Evolutionary conservation across 2,329 filamentous ascomycete species (phyloP).

Genomic region (Ophiostoma tasmaniense): DNA sequence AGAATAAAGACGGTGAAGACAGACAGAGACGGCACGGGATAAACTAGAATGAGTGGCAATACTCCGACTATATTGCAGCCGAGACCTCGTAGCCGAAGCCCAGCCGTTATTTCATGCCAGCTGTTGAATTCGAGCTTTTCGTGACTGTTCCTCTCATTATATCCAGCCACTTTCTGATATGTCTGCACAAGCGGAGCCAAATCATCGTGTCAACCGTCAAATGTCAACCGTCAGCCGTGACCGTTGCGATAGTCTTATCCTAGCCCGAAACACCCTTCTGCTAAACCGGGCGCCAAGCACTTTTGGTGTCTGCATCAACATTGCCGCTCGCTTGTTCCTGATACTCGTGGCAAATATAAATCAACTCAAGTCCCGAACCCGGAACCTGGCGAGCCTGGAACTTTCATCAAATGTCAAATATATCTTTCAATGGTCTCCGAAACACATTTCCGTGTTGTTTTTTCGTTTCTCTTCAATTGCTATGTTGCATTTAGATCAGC

Average conservation of each 20-base stretch:
- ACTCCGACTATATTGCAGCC: neutral
- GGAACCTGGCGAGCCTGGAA: no score
- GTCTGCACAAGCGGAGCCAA: neutral
- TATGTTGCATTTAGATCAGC: neutral
- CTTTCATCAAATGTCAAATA: neutral
- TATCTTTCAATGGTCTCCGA: neutral
- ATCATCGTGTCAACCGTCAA: neutral
- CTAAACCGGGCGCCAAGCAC: neutral
- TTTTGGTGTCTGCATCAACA: neutral
- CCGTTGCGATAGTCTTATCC: neutral
- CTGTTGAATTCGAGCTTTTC: neutral
- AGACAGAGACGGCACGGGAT: neutral
- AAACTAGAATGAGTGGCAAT: neutral
- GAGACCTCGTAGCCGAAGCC: no score
- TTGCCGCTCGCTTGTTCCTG: slow-evolving; percentile 2
- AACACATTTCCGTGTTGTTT: neutral
- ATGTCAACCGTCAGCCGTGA: neutral
- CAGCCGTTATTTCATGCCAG: no score
- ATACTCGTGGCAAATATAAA: neutral
- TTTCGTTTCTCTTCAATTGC: no score
- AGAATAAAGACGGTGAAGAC: neutral
- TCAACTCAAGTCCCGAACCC: neutral
- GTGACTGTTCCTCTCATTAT: neutral
- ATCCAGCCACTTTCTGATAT: neutral
- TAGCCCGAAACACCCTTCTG: neutral